Evolutionary conservation across 106 monocot species (phyloP), one percentile per base, ranked within the genome.

Genomic region (Acorus calamus): DNA sequence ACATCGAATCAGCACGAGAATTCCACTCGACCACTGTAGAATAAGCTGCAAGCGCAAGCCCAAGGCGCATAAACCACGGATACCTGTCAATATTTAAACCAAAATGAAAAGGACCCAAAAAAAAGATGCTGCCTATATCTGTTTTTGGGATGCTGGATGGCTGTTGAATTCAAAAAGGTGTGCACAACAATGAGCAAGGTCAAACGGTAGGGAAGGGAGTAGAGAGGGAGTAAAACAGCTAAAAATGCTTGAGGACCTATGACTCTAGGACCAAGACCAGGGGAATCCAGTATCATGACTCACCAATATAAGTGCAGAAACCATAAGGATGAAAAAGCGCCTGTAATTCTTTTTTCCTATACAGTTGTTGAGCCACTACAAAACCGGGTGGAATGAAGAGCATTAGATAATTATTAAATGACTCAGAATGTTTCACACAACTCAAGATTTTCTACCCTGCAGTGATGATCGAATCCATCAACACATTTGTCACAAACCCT

Each of bases 401-500:
- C 28, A 28, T 28, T 28, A 28, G 28, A 3, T 43, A 7, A 62
- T 61, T n/a, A 55, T 14, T 46, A 60, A 62, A 57, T 50, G 7
- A 55, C 52, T 46, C 50, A 59, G 56, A 51, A 28, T 9, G 4
- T 44, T 54, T 12, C n/a, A n/a, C 6, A 63, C 45, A 12, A 49
- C 14, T 46, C 14, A 56, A 44, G 42, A 60, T 4, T 63, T 12
- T 14, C 49, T 86, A 94, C 94, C 75, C 94, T 81, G 81, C 94
- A 94, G 57, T 94, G 94, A 65, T 94, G 94, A 86, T 94, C 94
- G 49, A 94, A 94, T 28, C 84, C 68, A 69, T 89, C 89, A 11
- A 94, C 94, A 70, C 94, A 94, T 76, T 94, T 94, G 77, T 94
- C 94, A 66, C 94, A 94, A 69, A 89, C 94, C 71, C 94, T 86